Evolutionary conservation across 257 asterid species (phyloP), one percentile per base, ranked within the genome.

Genomic region (Solanum microdontum): DNA sequence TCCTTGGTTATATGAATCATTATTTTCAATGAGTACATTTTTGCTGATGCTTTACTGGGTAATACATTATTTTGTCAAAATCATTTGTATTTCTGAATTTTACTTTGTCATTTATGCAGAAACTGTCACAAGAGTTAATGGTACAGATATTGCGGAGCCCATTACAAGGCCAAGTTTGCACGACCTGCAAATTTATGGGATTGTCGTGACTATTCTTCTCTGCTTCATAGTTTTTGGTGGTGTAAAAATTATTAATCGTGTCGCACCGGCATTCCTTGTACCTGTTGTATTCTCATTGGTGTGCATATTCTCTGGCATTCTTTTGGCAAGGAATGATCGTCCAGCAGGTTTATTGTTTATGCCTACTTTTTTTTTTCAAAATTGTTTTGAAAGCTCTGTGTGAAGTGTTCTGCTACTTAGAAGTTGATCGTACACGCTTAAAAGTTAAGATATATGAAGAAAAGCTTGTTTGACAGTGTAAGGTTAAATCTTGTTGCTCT

Each of bases 191-290:
- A 92, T 97, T 86, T 97, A 97, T 90, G 99, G 99, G 90, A 88
- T 97, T 83, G 93, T 97, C 64, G 98, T 97, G 92, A 97, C 99
- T 73, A 96, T 97, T 92, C 84, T 96, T 91, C 93, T 97, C 64
- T 97, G 99, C 90, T 96, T 97, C 95, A 96, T 97, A 45, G 99
- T 97, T 86, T 97, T 97, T 90, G 99, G 99, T 86, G 99, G 99
- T 80, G 99, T 97, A 86, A 97, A 97, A 93, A 95, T 96, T 88
- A 97, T 97, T 90, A 97, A 97, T 93, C 92, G 99, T 73, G 99
- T 97, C 74, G 99, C 99, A 82, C 99, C 99, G 21, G 99, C 99
- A 45, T 97, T 97, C 92, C 98, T 97, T 83, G 83, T 96, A 64
- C 98, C 99, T 79, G 99, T 97, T 77, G 70, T 96, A 87, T 91